Evolutionary conservation across 441 rosid species (phyloP).

Genomic region (Breynia disticha): DNA sequence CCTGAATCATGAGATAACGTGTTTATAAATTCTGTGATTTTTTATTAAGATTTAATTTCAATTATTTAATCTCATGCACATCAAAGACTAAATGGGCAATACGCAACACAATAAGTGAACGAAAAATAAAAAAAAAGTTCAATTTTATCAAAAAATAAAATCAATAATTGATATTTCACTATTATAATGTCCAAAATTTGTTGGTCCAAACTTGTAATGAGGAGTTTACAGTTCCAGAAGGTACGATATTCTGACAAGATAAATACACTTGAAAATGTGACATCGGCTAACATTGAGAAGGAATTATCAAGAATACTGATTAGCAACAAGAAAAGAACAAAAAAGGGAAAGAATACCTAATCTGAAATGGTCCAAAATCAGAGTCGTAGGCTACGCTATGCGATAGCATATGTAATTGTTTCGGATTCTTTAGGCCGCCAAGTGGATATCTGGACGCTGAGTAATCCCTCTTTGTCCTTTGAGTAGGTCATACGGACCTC

Average conservation of each 20-base stretch:
- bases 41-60: no score
- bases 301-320: conserved; percentile 16
- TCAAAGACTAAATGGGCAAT: no score
- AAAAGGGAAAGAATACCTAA: conserved; percentile 13
- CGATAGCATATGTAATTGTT: conserved; percentile 46
- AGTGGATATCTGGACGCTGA: conserved; percentile 56
- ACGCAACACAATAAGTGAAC: background rate
- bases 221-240: no score
- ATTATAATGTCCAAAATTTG: no score
- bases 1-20: no score
- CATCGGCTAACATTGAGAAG: conserved; percentile 11
- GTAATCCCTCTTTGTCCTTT: conserved; percentile 74
- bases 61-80: no score
- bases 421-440: conserved; percentile 73
- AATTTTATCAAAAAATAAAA: background rate
- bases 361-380: conserved; percentile 5
- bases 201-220: no score
- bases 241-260: no score
- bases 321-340: conserved; percentile 14
- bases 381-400: conserved; percentile 9
- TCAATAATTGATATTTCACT: no score
- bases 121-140: no score
- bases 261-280: no score
- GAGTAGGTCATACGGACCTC: conserved; percentile 66
- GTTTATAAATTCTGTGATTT: no score